Percentiles rank a stretch among this genome's conserved stretches.
These are phyloP conservation scores for Fomitopsis betulina DNA, from an alignment of 1,284 basidiomycete species.

Conservation along the genomic window DNA sequence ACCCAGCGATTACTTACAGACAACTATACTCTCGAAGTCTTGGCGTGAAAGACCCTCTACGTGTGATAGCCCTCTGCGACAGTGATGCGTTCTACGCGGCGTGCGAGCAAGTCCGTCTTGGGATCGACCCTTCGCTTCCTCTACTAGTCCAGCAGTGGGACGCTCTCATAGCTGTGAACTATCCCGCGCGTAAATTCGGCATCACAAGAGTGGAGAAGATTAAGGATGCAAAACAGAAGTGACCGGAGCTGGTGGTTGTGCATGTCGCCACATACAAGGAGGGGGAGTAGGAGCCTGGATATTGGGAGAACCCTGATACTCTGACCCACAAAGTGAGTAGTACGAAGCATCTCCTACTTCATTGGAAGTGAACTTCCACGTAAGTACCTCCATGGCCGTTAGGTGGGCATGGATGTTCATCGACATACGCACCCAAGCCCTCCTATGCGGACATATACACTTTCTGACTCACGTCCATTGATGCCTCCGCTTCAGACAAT, in stretches of 20 bases:
- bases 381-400: too few relatives aligned
- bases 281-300: slow-evolving; percentile 84
- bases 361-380: too few relatives aligned
- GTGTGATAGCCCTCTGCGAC: slow-evolving; percentile 87
- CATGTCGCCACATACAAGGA: slow-evolving; percentile 96
- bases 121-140: slow-evolving; percentile 69
- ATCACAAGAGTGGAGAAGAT: slow-evolving; percentile 83
- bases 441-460: too few relatives aligned
- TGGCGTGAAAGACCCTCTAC: slow-evolving; percentile 64
- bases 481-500: too few relatives aligned
- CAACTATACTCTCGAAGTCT: slow-evolving; percentile 61
- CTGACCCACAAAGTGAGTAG: slow-evolving; percentile 84
- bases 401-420: too few relatives aligned
- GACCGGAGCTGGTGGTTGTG: slow-evolving; percentile 80
- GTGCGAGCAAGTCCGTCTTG: slow-evolving; percentile 85
- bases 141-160: slow-evolving; percentile 95
- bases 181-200: slow-evolving; percentile 87
- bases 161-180: slow-evolving; percentile 89
- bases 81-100: slow-evolving; percentile 92
- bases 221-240: slow-evolving; percentile 79
- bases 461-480: too few relatives aligned
- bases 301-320: slow-evolving; percentile 84
- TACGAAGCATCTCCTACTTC: too few relatives aligned
- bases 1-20: slow-evolving; percentile 67
- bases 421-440: too few relatives aligned